Evolutionary conservation across 2,329 filamentous ascomycete genomes (phyloP), one percentile per base, ranked within the genome.

Genomic region (Botrytis tulipae): DNA sequence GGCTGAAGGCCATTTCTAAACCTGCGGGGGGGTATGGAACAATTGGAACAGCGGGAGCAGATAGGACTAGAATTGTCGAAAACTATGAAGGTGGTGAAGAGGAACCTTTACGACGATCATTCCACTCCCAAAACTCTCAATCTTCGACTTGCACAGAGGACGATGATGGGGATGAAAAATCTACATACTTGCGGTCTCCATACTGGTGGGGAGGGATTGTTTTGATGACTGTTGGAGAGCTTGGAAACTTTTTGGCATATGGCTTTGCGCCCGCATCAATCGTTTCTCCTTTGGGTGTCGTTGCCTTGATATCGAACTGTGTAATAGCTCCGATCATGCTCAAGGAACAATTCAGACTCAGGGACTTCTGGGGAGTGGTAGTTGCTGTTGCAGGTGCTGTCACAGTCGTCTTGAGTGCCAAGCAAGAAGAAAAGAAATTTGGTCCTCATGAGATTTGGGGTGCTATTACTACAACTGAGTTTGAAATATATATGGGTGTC

Each of bases 191-290:
- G 74, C 90, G 90, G 76, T 97, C 94, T 51, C 94, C 94, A 1
- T 98, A 96, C 81, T 99, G 96, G 96, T 99, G 96, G 96, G 84
- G 91, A 46, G 96, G 96, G 32, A 95, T 98, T 77, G 88, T 97
- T 25, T 86, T 99, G 74, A 99, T 99, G 89, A 94, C 91, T 0
- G 84, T 97, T 37, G 96, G 96, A 73, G 96, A 99, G 84, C 92
- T 93, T 80, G 96, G 96, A 70, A 99, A 99, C 82, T 99, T 99
- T 80, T 85, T 99, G 76, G 96, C 96, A 0, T 99, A 99, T 80
- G 96, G 96, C 37, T 99, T 99, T 82, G 96, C 96, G 44, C 96
- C 96, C 5, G 96, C 96, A 12, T 98, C 96, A 22, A 98, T 99
- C 79, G 96, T 99, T 60, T 98, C 95, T 48, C 96, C 96, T 0